These are phyloP conservation scores for Boletus sp. DNA, from an alignment of 1,284 basidiomycete genomes.

Conservation along the genomic window DNA sequence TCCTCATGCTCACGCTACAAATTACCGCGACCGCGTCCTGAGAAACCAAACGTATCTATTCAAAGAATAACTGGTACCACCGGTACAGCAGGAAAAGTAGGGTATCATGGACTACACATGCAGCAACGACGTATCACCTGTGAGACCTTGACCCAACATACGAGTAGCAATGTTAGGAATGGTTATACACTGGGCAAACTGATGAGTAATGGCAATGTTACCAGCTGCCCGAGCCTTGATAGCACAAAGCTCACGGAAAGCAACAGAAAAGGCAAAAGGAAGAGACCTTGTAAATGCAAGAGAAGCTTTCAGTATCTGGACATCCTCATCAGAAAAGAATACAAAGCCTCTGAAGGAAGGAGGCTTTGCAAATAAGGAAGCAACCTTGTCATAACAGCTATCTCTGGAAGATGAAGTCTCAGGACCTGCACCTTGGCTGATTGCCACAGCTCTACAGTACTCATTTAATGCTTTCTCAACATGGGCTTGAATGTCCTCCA, in stretches of 20 bases:
- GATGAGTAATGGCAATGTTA: conserved; percentile 17
- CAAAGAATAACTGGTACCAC: neutral
- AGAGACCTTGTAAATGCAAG: conserved; percentile 36
- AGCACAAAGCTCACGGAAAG: conserved; percentile 42
- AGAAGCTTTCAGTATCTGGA: conserved; percentile 47
- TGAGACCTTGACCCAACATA: conserved; percentile 18
- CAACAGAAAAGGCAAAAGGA: conserved; percentile 43
- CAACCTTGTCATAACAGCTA: conserved; percentile 6
- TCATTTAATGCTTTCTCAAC: conserved; percentile 30
- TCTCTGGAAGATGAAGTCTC: neutral
- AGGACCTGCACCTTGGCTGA: neutral
- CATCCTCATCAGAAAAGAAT: conserved; percentile 30
- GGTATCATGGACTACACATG: neutral
- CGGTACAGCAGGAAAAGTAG: neutral
- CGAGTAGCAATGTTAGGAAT: conserved; percentile 22
- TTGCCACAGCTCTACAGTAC: conserved; percentile 11
- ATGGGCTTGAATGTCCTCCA: conserved; percentile 35
- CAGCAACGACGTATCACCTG: neutral
- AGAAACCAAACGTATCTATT: neutral
- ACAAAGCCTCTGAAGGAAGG: conserved; percentile 20
- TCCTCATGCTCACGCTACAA: neutral
- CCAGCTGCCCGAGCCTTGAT: conserved; percentile 46
- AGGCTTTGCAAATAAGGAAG: conserved; percentile 16
- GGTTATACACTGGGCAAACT: conserved; percentile 27
- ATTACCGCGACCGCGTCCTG: neutral